Evolutionary conservation across 176 grass and related monocot genomes (phyloP), one percentile per base, ranked within the genome.

Genomic region (Raddia distichophylla): DNA sequence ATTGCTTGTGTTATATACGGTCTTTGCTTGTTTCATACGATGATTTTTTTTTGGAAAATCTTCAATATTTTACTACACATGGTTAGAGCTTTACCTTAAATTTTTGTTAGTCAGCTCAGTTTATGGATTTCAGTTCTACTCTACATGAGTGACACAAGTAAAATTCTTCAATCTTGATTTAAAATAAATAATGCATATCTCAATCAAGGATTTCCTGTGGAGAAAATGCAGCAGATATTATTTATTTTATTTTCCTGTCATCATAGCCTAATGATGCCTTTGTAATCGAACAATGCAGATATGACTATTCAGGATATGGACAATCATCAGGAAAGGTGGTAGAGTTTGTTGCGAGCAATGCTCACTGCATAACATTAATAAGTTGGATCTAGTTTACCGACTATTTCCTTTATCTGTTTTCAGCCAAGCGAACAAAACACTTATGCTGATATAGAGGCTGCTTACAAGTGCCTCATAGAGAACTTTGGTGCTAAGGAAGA

Each of bases 221-320:
- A 82, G 19, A 10, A 77, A 62, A 71, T 47, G 51, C 20, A 70
- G 20, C 35, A 58, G 68, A 78, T 49, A 12, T 16, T 45, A 35
- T n/a, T 69, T 67, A 57, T 71, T 80, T 71, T 51, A 10, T 69
- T 77, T 79, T 71, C 57, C 9, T 91, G 47, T 67, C 53, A 51
- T 52, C n/a, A 45, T 72, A 81, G 34, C 76, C 7, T 91, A 85
- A 88, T 76, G 75, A 63, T 7, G 16, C 14, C 60, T 76, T 81
- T 82, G 6, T 91, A 84, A 88, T 75, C 52, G 66, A 73, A 71
- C 68, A 48, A 76, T 86, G 68, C 89, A 97, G 94, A 67, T 94
- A 97, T 81, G 94, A 97, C 85, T 97, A 97, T 81, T 97, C 94
- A 86, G 94, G 94, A 71, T 97, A 97, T 75, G 94, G 94, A 1